Percentiles rank a stretch among this genome's conserved stretches.
Conservation (phyloP, 352 stramenopile species). For the Globisporangium barbulae region DNA sequence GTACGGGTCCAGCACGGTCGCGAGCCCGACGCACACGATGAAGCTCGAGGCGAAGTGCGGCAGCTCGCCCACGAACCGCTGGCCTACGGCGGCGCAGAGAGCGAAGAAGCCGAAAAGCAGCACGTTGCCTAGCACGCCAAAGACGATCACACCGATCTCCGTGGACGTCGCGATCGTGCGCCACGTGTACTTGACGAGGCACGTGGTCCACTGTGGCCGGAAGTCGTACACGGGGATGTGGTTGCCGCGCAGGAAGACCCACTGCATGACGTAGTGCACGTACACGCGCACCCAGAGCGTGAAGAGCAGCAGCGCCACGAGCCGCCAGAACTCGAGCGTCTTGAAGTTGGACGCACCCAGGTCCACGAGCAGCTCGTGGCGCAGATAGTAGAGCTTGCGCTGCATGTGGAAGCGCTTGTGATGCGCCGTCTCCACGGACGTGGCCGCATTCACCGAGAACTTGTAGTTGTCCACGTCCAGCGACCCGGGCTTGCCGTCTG, state of each 20-base stretch:
- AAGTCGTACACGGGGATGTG: constrained; percentile 84
- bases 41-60: constrained; percentile 74
- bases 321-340: constrained; percentile 82
- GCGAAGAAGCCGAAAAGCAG: constrained; percentile 49
- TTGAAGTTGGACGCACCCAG: constrained; percentile 41
- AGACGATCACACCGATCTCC: constrained; percentile 68
- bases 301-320: constrained; percentile 49
- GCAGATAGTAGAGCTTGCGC: constrained; percentile 78
- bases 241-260: constrained; percentile 62
- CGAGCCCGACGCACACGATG: constrained; percentile 73
- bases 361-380: constrained; percentile 79
- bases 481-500: neutral
- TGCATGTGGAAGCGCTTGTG: constrained; percentile 57
- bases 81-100: constrained; percentile 29
- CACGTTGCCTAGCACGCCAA: constrained; percentile 55
- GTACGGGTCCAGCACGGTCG: constrained; percentile 72
- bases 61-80: constrained; percentile 59
- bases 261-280: constrained; percentile 88
- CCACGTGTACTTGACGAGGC: constrained; percentile 86
- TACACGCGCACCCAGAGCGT: constrained; percentile 88
- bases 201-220: constrained; percentile 50
- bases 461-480: constrained; percentile 45
- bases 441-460: constrained; percentile 49
- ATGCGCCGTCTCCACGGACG: constrained; percentile 41
- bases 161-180: constrained; percentile 47